Evolutionary conservation across 2,329 filamentous ascomycete genomes (phyloP).

Genomic region (Sclerotinia minor): DNA sequence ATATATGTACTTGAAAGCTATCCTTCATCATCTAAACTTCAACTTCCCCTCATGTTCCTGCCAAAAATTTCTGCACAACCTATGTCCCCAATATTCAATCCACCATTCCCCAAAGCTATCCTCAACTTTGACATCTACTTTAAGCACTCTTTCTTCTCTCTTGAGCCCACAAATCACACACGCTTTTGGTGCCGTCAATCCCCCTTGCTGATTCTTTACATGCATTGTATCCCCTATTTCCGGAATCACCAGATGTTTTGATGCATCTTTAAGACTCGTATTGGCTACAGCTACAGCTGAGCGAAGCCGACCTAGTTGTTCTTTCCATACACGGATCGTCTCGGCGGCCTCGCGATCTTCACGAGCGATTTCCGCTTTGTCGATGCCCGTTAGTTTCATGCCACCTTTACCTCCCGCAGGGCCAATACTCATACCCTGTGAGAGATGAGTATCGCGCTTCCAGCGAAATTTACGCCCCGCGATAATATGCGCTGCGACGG

Average conservation of each 20-base stretch:
- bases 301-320: slow-evolving; percentile 72
- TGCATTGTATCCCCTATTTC: slow-evolving; percentile 70
- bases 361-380: slow-evolving; percentile 76
- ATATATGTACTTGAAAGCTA: neutral
- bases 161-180: slow-evolving; percentile 88
- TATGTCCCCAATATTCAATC: slow-evolving; percentile 84
- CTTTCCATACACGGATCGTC: slow-evolving; percentile 72
- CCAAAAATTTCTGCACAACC: slow-evolving; percentile 84
- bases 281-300: slow-evolving; percentile 70
- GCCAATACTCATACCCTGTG: slow-evolving; percentile 84
- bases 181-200: slow-evolving; percentile 68
- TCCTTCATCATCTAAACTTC: slow-evolving; percentile 41
- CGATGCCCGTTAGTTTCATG: slow-evolving; percentile 88
- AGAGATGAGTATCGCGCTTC: slow-evolving; percentile 83
- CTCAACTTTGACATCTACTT: slow-evolving; percentile 69
- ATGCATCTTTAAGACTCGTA: slow-evolving; percentile 41
- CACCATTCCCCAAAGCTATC: slow-evolving; percentile 98
- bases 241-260: slow-evolving; percentile 54
- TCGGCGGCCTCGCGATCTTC: slow-evolving; percentile 86
- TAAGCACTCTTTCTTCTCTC: slow-evolving; percentile 77
- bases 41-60: slow-evolving; percentile 69
- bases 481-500: slow-evolving; percentile 75
- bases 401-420: slow-evolving; percentile 72
- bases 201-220: slow-evolving; percentile 69
- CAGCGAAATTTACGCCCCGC: slow-evolving; percentile 83